Percentiles rank a stretch among this genome's conserved stretches.
phyloP scores from a whole-genome alignment of 768 basidiomycete species.

The Boletus subcaerulescens region DNA sequence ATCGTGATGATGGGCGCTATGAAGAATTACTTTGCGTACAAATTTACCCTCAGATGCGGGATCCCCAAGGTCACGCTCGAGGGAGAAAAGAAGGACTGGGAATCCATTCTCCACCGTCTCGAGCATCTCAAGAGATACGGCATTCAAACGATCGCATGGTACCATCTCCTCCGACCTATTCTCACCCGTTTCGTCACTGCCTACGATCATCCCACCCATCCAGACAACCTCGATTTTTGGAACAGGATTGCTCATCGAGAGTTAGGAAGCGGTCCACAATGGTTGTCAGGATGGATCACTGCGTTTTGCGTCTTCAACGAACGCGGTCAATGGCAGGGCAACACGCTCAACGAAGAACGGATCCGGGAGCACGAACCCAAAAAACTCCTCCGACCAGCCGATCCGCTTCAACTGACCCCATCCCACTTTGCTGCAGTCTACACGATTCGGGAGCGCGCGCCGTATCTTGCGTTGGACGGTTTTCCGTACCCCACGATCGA shows the following conservation, averaged over 20 bases:
- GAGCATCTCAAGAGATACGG: slow-evolving; percentile 41
- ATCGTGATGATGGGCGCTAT: slow-evolving; percentile 43
- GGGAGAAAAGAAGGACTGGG: slow-evolving; percentile 41
- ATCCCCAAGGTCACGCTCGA: slow-evolving; percentile 45
- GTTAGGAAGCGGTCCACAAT: slow-evolving; percentile 27
- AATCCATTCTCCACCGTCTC: slow-evolving; percentile 33
- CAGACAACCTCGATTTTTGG: slow-evolving; percentile 38
- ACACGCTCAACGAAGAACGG: slow-evolving; percentile 29
- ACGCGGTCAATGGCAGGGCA: slow-evolving; percentile 33
- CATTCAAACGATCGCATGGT: slow-evolving; percentile 36
- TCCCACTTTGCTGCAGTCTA: slow-evolving; percentile 29
- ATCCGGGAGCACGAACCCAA: slow-evolving; percentile 28
- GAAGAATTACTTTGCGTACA: slow-evolving; percentile 40
- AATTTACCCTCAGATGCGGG: slow-evolving; percentile 34
- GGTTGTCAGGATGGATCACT: slow-evolving; percentile 40
- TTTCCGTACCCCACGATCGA: slow-evolving; percentile 31
- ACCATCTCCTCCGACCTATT: slow-evolving; percentile 39
- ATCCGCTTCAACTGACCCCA: slow-evolving; percentile 24
- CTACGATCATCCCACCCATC: slow-evolving; percentile 31
- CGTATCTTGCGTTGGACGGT: slow-evolving; percentile 26
- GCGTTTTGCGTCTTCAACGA: slow-evolving; percentile 36
- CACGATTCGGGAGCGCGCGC: slow-evolving; percentile 17
- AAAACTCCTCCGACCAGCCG: slow-evolving; percentile 30
- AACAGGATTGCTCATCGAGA: slow-evolving; percentile 32
- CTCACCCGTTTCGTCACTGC: slow-evolving; percentile 36